Evolutionary conservation across 768 basidiomycete genomes (phyloP), one percentile per base, ranked within the genome.

Genomic region (Rhodotorula taiwanensis): DNA sequence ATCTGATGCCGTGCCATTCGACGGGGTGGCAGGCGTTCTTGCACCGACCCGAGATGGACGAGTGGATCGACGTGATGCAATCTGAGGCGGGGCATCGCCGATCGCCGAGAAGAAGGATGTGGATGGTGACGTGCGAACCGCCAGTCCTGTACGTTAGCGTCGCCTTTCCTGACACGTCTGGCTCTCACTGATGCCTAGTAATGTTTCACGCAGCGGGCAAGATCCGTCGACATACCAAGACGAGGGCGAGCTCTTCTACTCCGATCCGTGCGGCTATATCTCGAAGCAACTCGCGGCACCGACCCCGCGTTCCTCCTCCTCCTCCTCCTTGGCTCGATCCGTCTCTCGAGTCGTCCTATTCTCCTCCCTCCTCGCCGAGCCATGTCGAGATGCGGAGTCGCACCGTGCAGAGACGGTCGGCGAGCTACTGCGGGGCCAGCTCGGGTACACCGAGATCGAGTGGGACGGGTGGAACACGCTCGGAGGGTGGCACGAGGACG

Each of bases 1-100:
- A 90, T 71, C 76, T 97, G 27, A 93, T 91, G 88, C 94, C 95
- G 15, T 99, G 95, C 67, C 94, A 99, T 77, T 95, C 93, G 27
- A 89, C 88, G 2, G 94, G 94, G 9, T 91, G 88, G 78, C 87
- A 89, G 72, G 84, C 90, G 3, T 86, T 91, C 75, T 74, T 98
- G 13, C 95, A 98, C 74, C 80, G 86, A 52, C 79, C 89, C 14
- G 83, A 82, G 27, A 69, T 67, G 20, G 41, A 25, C 0, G 49
- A 18, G 25, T 57, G 43, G n/a, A n/a, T n/a, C n/a, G n/a, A n/a
- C n/a, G n/a, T n/a, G n/a, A n/a, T n/a, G n/a, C n/a, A n/a, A n/a
- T n/a, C n/a, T n/a, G n/a, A n/a, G n/a, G n/a, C n/a, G n/a, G n/a
- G n/a, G n/a, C n/a, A n/a, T n/a, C n/a, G n/a, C n/a, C n/a, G n/a